These are phyloP conservation scores for Hevea brasiliensis DNA, from an alignment of 345 rosid genomes.

Conservation along the genomic window DNA sequence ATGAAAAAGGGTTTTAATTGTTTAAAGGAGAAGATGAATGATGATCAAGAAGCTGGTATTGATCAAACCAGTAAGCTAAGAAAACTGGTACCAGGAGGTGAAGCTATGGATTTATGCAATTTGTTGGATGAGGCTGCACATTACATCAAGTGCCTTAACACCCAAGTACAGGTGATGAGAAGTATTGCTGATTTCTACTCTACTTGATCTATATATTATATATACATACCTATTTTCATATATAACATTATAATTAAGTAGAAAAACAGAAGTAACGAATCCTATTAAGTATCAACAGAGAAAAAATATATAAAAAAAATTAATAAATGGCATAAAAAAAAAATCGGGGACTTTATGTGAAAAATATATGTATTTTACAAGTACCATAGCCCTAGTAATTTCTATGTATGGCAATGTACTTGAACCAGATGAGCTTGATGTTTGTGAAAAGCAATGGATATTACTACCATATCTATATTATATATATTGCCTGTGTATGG, in stretches of 20 bases:
- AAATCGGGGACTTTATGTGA: neutral
- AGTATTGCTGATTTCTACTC: conserved; percentile 39
- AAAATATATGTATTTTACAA: neutral
- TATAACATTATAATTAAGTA: neutral
- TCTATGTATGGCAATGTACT: neutral
- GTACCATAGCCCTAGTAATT: neutral
- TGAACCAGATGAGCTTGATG: neutral
- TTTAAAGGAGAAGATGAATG: neutral
- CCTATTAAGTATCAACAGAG: neutral
- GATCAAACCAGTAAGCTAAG: conserved; percentile 31
- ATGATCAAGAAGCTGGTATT: neutral
- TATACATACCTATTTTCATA: neutral
- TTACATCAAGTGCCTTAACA: conserved; percentile 49
- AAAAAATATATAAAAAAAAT: neutral
- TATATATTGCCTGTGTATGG: too few relatives aligned
- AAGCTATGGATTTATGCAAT: conserved; percentile 45
- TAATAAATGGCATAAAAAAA: neutral
- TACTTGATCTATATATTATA: conserved; percentile 20
- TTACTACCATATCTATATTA: too few relatives aligned
- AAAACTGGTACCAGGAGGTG: conserved; percentile 58
- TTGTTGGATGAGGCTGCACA: conserved; percentile 60
- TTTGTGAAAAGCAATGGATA: too few relatives aligned
- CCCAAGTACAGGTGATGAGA: conserved; percentile 64
- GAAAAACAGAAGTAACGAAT: neutral
- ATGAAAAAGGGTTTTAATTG: neutral